A percentile compares a stretch with the other conserved stretches of the same genome.
phyloP scores from a whole-genome alignment of 2,329 filamentous ascomycete genomes.

The Claviceps paspali region DNA sequence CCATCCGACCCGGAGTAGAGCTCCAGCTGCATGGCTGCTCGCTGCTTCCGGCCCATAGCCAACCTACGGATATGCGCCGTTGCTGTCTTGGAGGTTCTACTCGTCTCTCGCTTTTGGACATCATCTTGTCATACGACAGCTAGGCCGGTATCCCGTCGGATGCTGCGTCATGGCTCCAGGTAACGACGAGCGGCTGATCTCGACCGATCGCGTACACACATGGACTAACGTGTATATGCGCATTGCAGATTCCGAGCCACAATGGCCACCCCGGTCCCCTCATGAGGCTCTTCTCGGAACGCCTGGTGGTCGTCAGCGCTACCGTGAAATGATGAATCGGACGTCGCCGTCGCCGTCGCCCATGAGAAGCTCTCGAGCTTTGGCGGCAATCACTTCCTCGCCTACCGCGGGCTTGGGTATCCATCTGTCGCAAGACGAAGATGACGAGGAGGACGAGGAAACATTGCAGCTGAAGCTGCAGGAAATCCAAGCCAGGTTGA shows the following conservation, averaged over 20 bases:
- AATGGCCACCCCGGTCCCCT: conserved; percentile 54
- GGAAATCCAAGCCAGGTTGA: conserved; percentile 76
- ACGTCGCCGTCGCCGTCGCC: conserved; percentile 56
- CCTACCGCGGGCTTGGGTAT: conserved; percentile 16
- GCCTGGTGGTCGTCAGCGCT: conserved; percentile 63
- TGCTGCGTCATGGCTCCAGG: conserved; percentile 8
- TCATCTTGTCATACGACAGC: neutral
- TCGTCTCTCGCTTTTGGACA: neutral
- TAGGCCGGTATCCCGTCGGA: neutral
- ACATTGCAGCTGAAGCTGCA: conserved; percentile 72
- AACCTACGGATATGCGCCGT: conserved; percentile 7
- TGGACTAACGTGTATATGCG: conserved; percentile 1
- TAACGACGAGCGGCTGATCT: neutral
- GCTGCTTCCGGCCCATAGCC: conserved; percentile 5
- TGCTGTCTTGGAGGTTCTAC: neutral
- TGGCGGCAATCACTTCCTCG: conserved; percentile 3
- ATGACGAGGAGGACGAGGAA: conserved; percentile 59
- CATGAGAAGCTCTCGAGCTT: conserved; percentile 13
- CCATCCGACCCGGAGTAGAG: neutral
- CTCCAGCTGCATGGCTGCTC: conserved; percentile 3
- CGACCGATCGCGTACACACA: neutral
- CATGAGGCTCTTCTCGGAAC: conserved; percentile 50
- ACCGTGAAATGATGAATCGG: conserved; percentile 51
- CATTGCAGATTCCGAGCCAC: conserved; percentile 26
- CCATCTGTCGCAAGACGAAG: conserved; percentile 16